Conservation (phyloP, 2,329 filamentous ascomycete species). For the Colletotrichum gigasporum region DNA sequence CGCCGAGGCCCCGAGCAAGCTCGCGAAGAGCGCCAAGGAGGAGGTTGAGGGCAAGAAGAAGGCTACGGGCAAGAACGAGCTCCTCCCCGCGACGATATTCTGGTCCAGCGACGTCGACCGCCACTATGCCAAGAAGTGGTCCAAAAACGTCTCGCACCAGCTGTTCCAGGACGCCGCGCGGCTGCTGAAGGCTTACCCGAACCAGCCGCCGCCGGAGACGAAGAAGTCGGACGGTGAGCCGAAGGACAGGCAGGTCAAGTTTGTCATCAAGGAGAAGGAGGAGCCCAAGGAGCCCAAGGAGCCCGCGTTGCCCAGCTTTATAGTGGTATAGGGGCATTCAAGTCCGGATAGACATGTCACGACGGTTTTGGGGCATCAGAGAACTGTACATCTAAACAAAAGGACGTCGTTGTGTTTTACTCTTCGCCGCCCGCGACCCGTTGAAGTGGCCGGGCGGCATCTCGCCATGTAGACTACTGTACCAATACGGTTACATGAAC, state of each 20-base stretch:
- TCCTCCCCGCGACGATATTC: constrained; percentile 56
- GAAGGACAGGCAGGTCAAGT: background rate
- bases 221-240: background rate
- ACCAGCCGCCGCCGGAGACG: no score
- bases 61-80: constrained; percentile 34
- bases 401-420: constrained; percentile 6
- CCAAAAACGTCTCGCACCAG: constrained; percentile 62
- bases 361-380: background rate
- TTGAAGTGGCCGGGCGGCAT: constrained; percentile 2
- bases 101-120: constrained; percentile 61
- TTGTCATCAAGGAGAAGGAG: constrained; percentile 28
- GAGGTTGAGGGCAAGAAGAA: background rate
- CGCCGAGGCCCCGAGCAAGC: constrained; percentile 29
- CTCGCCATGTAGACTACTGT: constrained; percentile 32
- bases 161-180: constrained; percentile 39
- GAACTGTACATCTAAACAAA: constrained; percentile 17
- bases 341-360: no score
- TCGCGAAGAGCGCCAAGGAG: background rate
- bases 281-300: no score
- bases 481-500: constrained; percentile 31
- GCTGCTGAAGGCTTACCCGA: constrained; percentile 26
- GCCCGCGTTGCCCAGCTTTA: no score
- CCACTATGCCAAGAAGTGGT: constrained; percentile 58
- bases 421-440: background rate
- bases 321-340: no score